Evolutionary conservation across 1,139 yeast species (phyloP).

Genomic region (Lodderomyces orthopsilosis): DNA sequence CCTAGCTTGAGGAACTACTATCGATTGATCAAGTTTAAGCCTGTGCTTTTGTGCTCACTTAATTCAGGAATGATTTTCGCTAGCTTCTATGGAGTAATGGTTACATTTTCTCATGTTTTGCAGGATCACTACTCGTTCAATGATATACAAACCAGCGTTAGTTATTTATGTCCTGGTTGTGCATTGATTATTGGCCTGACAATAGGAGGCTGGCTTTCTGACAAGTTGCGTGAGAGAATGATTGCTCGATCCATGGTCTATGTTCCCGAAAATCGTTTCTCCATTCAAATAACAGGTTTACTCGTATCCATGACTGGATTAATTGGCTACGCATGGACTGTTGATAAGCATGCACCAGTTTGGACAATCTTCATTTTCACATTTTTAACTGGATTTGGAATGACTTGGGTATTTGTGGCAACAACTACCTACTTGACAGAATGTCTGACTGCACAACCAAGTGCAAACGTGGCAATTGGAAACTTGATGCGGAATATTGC

Average conservation of each 20-base stretch:
- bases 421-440: slow-evolving; percentile 58
- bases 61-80: slow-evolving; percentile 55
- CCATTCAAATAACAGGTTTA: slow-evolving; percentile 47
- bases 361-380: slow-evolving; percentile 42
- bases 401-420: slow-evolving; percentile 60
- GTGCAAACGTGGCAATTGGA: slow-evolving; percentile 56
- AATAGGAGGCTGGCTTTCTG: slow-evolving; percentile 51
- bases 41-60: slow-evolving; percentile 47
- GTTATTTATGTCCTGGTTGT: slow-evolving; percentile 55
- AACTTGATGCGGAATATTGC: slow-evolving; percentile 54
- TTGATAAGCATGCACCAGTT: slow-evolving; percentile 42
- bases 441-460: slow-evolving; percentile 49
- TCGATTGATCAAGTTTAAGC: slow-evolving; percentile 36
- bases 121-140: slow-evolving; percentile 36
- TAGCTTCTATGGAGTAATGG: slow-evolving; percentile 53
- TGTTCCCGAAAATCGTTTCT: slow-evolving; percentile 48
- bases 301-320: slow-evolving; percentile 44
- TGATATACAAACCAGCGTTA: slow-evolving; percentile 37
- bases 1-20: slow-evolving; percentile 40
- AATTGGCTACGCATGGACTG: slow-evolving; percentile 56
- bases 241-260: slow-evolving; percentile 16
- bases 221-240: slow-evolving; percentile 29
- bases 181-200: slow-evolving; percentile 52
- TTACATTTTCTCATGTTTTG: slow-evolving; percentile 46
- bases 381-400: slow-evolving; percentile 51